phyloP scores from a whole-genome alignment of 2,329 filamentous ascomycete genomes.

The Aspergillus bombycis region DNA sequence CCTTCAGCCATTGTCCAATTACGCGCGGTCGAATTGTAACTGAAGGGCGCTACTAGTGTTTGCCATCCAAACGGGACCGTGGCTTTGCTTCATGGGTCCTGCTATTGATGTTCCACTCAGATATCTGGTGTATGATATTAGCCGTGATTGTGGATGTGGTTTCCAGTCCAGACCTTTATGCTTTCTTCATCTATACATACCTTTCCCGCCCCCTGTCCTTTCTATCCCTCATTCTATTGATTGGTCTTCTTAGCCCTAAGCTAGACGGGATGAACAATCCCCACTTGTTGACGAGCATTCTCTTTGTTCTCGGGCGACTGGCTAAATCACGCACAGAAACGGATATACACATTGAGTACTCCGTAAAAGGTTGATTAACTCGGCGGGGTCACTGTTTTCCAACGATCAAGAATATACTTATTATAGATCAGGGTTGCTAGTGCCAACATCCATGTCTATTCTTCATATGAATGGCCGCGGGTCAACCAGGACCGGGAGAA shows the following conservation, averaged over 20 bases:
- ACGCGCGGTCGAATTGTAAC: background rate
- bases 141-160: background rate
- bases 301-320: background rate
- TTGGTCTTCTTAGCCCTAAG: background rate
- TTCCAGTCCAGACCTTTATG: background rate
- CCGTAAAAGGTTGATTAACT: too few species aligned
- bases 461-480: background rate
- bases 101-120: too few species aligned
- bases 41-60: background rate
- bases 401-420: background rate
- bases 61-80: background rate
- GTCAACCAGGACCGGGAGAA: background rate
- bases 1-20: background rate
- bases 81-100: too few species aligned
- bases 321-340: background rate
- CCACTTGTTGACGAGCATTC: background rate
- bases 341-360: background rate
- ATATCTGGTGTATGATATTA: background rate
- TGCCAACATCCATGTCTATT: background rate
- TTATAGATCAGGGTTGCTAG: background rate
- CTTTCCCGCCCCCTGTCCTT: rapidly evolving
- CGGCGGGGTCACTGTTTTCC: too few species aligned
- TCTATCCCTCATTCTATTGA: background rate
- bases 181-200: background rate
- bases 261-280: background rate